Percentiles rank a stretch among this genome's conserved stretches.
phyloP scores from a whole-genome alignment of 1,139 yeast genomes.

The Pichia sp. region DNA sequence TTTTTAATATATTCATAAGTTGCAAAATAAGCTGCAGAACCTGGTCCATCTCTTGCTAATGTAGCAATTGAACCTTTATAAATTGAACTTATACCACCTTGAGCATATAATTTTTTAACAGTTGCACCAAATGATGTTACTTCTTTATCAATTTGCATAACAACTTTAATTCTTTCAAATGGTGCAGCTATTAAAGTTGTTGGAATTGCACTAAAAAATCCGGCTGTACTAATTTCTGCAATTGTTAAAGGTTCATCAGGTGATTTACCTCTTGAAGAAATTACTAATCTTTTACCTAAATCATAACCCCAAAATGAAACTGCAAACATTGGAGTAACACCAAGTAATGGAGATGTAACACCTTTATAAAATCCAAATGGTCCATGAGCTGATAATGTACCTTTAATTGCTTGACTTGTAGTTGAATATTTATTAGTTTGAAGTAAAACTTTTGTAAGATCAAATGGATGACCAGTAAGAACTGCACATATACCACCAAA shows the following conservation, averaged over 20 bases:
- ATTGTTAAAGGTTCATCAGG: constrained; percentile 28
- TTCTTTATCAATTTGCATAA: constrained; percentile 64
- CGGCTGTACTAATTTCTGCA: constrained; percentile 81
- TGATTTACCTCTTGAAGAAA: constrained; percentile 35
- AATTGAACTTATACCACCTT: constrained; percentile 80
- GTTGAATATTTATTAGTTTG: constrained; percentile 67
- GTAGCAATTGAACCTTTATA: constrained; percentile 93
- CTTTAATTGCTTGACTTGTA: constrained; percentile 60
- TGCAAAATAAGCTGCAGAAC: constrained; percentile 94
- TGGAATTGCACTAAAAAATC: constrained; percentile 93
- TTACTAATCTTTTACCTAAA: constrained; percentile 74
- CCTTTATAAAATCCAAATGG: constrained; percentile 83
- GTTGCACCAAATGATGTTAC: constrained; percentile 44
- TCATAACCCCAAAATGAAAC: constrained; percentile 99
- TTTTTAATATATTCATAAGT: constrained; percentile 82
- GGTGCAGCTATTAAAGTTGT: constrained; percentile 96
- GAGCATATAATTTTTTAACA: constrained; percentile 61
- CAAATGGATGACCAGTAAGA: constrained; percentile 93
- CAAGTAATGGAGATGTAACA: constrained; percentile 76
- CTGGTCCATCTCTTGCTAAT: constrained; percentile 95
- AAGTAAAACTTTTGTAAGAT: constrained; percentile 83
- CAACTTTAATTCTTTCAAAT: constrained; percentile 91
- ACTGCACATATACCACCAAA: constrained; percentile 82
- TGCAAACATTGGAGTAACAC: constrained; percentile 98
- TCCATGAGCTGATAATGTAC: constrained; percentile 68